Percentiles rank a stretch among this genome's conserved stretches.
Evolutionary conservation across 495 filamentous ascomycete genomes (phyloP).

Genomic region (Lasiosphaeria ovina): DNA sequence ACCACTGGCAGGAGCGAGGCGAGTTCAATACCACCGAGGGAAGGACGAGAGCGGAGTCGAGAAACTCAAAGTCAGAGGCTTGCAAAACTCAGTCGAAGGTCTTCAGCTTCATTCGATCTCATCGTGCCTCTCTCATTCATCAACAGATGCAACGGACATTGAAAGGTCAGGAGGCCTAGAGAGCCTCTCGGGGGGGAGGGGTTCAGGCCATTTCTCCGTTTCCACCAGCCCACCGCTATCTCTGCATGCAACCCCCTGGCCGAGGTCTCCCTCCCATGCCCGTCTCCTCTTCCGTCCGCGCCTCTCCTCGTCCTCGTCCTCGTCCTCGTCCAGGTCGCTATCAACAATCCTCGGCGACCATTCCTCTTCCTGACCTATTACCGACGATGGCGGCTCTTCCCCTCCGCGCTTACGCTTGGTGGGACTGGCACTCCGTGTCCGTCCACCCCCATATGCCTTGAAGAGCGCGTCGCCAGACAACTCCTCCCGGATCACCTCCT

Average conservation of each 20-base stretch:
- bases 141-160: not conserved
- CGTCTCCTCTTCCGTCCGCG: not conserved
- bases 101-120: not conserved
- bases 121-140: not conserved
- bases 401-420: not conserved
- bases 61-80: not conserved
- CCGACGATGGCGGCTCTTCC: not conserved
- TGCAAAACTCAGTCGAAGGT: not conserved
- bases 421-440: slow-evolving; percentile 3
- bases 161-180: not conserved
- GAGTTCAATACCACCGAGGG: too few species aligned
- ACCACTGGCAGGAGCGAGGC: too few species aligned
- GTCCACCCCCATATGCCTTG: slow-evolving; percentile 1
- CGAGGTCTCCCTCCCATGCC: not conserved
- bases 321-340: not conserved
- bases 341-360: not conserved
- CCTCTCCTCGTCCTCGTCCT: not conserved
- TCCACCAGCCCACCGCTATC: not conserved
- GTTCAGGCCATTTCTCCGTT: not conserved
- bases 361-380: not conserved
- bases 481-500: slow-evolving; percentile 2
- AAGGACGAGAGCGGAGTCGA: too few species aligned
- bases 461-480: not conserved
- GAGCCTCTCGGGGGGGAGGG: not conserved
- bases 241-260: not conserved